Evolutionary conservation across 2,329 filamentous ascomycete species (phyloP).

Genomic region (Claviceps humidiphila): DNA sequence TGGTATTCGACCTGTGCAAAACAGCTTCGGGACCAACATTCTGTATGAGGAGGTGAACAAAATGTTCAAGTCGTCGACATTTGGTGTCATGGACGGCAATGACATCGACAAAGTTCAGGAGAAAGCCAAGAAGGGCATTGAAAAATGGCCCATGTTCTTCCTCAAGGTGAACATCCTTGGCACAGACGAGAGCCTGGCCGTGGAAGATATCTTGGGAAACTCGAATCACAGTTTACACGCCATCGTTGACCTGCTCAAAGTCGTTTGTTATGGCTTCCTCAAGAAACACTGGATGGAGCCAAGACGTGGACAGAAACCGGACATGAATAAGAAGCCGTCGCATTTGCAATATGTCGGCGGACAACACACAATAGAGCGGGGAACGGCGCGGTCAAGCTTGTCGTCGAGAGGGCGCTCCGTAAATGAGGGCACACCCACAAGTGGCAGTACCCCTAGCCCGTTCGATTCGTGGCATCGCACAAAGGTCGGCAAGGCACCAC

Average conservation of each 20-base stretch:
- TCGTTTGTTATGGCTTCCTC: constrained; percentile 62
- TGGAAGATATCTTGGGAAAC: constrained; percentile 28
- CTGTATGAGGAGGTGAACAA: constrained; percentile 70
- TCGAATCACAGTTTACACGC: constrained; percentile 34
- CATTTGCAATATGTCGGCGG: background rate
- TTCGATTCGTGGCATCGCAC: constrained; percentile 23
- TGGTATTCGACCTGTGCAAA: constrained; percentile 52
- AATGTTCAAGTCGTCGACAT: constrained; percentile 62
- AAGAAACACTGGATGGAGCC: constrained; percentile 58
- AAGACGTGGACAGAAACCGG: constrained; percentile 15
- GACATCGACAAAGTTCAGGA: constrained; percentile 26
- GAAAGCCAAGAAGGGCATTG: constrained; percentile 50
- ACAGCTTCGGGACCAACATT: constrained; percentile 43
- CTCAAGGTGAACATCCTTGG: constrained; percentile 44
- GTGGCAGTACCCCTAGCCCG: background rate
- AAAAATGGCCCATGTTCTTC: constrained; percentile 83
- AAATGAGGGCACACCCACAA: background rate
- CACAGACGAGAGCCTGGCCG: constrained; percentile 20
- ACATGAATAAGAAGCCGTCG: background rate
- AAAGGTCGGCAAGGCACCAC: constrained; percentile 15
- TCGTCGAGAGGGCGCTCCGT: background rate
- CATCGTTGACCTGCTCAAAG: constrained; percentile 47
- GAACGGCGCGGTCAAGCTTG: background rate
- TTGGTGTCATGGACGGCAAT: constrained; percentile 47
- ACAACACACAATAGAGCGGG: background rate